Evolutionary conservation across 1,284 basidiomycete species (phyloP).

Genomic region (Leccinum griseonigrum): DNA sequence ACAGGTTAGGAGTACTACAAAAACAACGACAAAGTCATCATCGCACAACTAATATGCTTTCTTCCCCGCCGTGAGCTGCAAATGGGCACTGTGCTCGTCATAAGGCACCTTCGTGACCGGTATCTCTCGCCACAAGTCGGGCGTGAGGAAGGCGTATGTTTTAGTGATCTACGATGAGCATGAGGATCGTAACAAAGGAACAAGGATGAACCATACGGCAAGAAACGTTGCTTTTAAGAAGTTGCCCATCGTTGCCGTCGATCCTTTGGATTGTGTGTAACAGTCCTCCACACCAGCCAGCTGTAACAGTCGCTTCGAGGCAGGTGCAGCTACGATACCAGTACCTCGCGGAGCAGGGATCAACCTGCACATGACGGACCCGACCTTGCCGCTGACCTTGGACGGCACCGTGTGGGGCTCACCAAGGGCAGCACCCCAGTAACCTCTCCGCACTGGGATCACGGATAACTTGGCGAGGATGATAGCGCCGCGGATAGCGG

Average conservation of each 20-base stretch:
- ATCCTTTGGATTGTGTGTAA: slow-evolving; percentile 97
- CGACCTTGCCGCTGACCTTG: slow-evolving; percentile 98
- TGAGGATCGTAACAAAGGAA: slow-evolving; percentile 1
- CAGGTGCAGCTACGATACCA: slow-evolving; percentile 99
- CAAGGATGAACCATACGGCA: slow-evolving; percentile 59
- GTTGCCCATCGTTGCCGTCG: slow-evolving; percentile 99
- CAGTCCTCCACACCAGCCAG: slow-evolving; percentile 96
- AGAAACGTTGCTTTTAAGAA: slow-evolving; percentile 99
- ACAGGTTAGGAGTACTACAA: background rate
- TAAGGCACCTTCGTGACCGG: slow-evolving; percentile 86
- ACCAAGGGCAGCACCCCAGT: slow-evolving; percentile 99
- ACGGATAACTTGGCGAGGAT: slow-evolving; percentile 95
- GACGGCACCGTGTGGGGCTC: slow-evolving; percentile 99
- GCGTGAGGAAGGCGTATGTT: slow-evolving; percentile 97
- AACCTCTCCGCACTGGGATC: slow-evolving; percentile 96
- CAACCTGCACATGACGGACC: slow-evolving; percentile 99
- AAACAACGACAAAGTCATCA: slow-evolving; percentile 9
- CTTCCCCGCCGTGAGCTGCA: slow-evolving; percentile 81
- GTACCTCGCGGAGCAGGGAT: slow-evolving; percentile 99
- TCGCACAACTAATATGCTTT: slow-evolving; percentile 67
- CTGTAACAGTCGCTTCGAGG: slow-evolving; percentile 95
- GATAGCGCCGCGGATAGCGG: slow-evolving; percentile 98
- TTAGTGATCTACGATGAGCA: slow-evolving; percentile 74
- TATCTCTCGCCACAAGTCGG: slow-evolving; percentile 97
- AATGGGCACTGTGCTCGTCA: slow-evolving; percentile 91